A percentile compares a stretch with the other conserved stretches of the same genome.
phyloP scores from a whole-genome alignment of 495 filamentous ascomycete genomes.

The Penicillium desertorum region DNA sequence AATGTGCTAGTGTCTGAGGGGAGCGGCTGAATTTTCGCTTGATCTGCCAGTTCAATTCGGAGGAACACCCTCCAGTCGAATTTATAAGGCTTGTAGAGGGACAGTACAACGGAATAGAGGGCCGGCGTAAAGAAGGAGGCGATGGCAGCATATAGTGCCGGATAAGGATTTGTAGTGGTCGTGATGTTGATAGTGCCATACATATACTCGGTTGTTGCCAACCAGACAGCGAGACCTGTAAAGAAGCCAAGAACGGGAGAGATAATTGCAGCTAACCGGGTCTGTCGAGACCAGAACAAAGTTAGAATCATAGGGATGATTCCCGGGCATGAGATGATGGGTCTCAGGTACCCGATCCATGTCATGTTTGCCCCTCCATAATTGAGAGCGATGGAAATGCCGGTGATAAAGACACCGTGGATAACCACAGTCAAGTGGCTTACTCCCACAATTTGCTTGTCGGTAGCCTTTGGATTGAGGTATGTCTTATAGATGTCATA shows the following conservation, averaged over 20 bases:
- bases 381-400: conserved; percentile 37
- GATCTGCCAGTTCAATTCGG: conserved; percentile 39
- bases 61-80: conserved; percentile 53
- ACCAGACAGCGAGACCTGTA: conserved; percentile 39
- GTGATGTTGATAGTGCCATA: conserved; percentile 36
- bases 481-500: conserved; percentile 55
- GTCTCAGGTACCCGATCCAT: conserved; percentile 41
- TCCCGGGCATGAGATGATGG: conserved; percentile 39
- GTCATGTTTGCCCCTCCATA: conserved; percentile 46
- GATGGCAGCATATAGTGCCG: conserved; percentile 38
- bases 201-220: conserved; percentile 32
- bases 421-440: conserved; percentile 40
- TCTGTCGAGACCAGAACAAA: conserved; percentile 41
- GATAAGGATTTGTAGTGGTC: conserved; percentile 34
- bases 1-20: conserved; percentile 19
- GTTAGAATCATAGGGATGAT: conserved; percentile 41
- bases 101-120: conserved; percentile 44
- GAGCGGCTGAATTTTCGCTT: conserved; percentile 21
- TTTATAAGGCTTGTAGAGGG: conserved; percentile 42
- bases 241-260: conserved; percentile 40
- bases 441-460: conserved; percentile 36
- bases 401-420: conserved; percentile 42
- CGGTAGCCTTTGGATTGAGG: conserved; percentile 45
- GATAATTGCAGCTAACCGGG: conserved; percentile 34
- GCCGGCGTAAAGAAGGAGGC: conserved; percentile 39